phyloP scores from a whole-genome alignment of 73 alveolate species.

The Paramecium caudatum region DNA sequence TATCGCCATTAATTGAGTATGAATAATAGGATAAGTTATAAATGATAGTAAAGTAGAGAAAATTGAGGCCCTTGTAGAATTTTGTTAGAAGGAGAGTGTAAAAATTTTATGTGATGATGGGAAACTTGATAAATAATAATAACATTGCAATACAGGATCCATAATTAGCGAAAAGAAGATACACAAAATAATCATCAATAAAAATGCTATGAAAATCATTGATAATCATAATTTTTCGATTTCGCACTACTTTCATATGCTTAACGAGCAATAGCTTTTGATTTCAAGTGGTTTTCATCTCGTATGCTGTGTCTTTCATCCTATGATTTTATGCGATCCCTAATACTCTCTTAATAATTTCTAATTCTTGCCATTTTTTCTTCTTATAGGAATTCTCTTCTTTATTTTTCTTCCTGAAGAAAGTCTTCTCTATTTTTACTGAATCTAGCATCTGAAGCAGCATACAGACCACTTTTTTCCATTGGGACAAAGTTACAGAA shows the following conservation, averaged over 20 bases:
- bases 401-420: neutral
- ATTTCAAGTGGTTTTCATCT: too few species aligned
- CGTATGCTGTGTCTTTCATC: too few species aligned
- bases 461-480: slow-evolving; percentile 41
- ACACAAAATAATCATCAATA: neutral
- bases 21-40: neutral
- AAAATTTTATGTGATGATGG: neutral
- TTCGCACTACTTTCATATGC: too few species aligned
- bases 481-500: slow-evolving; percentile 63
- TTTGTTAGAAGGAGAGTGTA: neutral
- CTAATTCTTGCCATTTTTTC: slow-evolving; percentile 57
- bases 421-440: slow-evolving; percentile 28
- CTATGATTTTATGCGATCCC: slow-evolving; percentile 28
- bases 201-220: slow-evolving; percentile 12
- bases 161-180: neutral
- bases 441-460: slow-evolving; percentile 56
- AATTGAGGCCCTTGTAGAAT: neutral
- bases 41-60: neutral
- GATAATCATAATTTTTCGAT: too few species aligned
- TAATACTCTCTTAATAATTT: slow-evolving; percentile 49
- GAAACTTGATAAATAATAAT: neutral
- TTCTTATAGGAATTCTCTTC: neutral
- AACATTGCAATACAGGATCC: neutral
- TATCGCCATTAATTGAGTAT: slow-evolving; percentile 10
- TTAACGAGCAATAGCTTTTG: too few species aligned